Conservation (phyloP, 225 moss, liverwort and hornwort species). For the Anthoceros angustus region DNA sequence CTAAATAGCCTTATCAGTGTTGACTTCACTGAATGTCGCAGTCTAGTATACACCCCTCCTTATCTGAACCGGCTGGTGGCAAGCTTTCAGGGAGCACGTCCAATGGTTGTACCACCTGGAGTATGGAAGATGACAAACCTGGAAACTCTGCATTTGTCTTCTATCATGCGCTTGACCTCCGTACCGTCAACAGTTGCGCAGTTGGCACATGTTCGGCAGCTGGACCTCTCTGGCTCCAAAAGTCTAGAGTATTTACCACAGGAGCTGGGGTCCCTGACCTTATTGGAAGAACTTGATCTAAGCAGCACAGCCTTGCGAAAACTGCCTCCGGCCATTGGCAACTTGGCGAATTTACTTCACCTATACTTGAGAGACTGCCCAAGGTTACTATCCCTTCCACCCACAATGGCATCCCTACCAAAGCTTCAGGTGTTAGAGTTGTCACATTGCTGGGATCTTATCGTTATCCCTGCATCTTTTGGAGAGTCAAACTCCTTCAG, state of each 20-base stretch:
- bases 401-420: not conserved
- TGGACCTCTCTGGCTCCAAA: not conserved
- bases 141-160: not conserved
- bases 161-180: not conserved
- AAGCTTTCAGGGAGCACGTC: not conserved
- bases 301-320: not conserved
- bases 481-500: not conserved
- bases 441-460: not conserved
- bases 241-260: not conserved
- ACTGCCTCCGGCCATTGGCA: not conserved
- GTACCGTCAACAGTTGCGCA: not conserved
- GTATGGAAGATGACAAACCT: not conserved
- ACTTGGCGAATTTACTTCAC: not conserved
- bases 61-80: not conserved
- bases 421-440: not conserved
- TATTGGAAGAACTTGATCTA: not conserved
- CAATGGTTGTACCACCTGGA: not conserved
- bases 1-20: too few species aligned
- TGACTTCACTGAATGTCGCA: too few species aligned
- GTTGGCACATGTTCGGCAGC: not conserved
- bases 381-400: not conserved
- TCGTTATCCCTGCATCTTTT: not conserved
- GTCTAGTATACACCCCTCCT: too few species aligned
- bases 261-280: not conserved
- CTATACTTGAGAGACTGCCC: not conserved